phyloP scores from a whole-genome alignment of 2,329 filamentous ascomycete genomes.

The Acrodontium crateriforme region DNA sequence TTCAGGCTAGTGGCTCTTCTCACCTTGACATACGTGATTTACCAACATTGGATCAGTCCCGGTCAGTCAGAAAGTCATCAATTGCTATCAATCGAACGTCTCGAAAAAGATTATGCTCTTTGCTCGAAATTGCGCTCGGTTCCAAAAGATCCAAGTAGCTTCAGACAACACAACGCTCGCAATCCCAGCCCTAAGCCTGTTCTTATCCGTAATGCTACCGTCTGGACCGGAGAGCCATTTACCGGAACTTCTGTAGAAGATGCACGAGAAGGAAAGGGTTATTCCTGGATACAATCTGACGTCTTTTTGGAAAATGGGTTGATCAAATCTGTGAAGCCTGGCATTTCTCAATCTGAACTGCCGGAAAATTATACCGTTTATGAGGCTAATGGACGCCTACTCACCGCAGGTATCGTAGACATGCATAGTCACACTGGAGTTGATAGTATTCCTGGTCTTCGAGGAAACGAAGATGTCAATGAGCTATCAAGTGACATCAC shows the following conservation, averaged over 20 bases:
- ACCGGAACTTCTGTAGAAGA: constrained; percentile 40
- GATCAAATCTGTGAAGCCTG: constrained; percentile 39
- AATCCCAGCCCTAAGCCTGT: constrained; percentile 46
- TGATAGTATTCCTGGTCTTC: constrained; percentile 40
- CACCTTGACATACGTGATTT: constrained; percentile 4
- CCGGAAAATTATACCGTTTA: constrained; percentile 38
- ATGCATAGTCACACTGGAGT: constrained; percentile 58
- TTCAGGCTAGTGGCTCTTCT: constrained; percentile 5
- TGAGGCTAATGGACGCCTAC: constrained; percentile 45
- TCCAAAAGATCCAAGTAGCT: constrained; percentile 42
- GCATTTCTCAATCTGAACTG: constrained; percentile 31
- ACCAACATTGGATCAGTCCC: constrained; percentile 46
- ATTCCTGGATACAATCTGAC: constrained; percentile 46
- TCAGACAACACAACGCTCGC: constrained; percentile 45
- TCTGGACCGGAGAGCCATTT: constrained; percentile 51
- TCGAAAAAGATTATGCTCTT: constrained; percentile 40
- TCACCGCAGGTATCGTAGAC: constrained; percentile 56
- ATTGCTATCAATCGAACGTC: constrained; percentile 47
- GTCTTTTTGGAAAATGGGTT: constrained; percentile 48
- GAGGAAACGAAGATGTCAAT: constrained; percentile 46
- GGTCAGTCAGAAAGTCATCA: constrained; percentile 63
- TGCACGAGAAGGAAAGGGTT: constrained; percentile 45
- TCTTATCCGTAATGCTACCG: constrained; percentile 51
- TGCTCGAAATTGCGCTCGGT: constrained; percentile 43
- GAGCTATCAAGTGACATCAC: constrained; percentile 52